phyloP scores from a whole-genome alignment of 1,139 yeast species.

The Saccharomycopsis hybrid region DNA sequence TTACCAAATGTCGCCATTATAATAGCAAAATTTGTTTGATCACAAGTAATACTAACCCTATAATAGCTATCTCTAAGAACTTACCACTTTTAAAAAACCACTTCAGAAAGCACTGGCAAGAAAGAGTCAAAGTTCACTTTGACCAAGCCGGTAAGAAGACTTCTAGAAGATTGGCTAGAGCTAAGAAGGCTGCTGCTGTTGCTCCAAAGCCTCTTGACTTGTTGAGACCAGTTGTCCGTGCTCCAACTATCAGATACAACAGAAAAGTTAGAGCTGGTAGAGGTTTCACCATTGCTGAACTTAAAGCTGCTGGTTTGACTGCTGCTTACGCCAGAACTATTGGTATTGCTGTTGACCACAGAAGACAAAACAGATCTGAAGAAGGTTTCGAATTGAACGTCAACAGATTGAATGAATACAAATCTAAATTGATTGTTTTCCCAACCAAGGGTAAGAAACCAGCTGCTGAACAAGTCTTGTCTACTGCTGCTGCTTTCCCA shows the following conservation, averaged over 20 bases:
- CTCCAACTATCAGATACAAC: conserved; percentile 98
- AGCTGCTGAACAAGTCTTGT: conserved; percentile 69
- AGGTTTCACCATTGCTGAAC: conserved; percentile 97
- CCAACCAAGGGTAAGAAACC: conserved; percentile 80
- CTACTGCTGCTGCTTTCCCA: conserved; percentile 86
- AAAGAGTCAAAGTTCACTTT: conserved; percentile 97
- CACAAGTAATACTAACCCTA: not conserved
- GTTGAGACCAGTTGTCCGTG: conserved; percentile 97
- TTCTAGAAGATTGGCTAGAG: conserved; percentile 93
- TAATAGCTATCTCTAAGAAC: conserved; percentile 91
- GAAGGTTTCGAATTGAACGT: conserved; percentile 95
- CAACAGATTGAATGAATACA: conserved; percentile 94
- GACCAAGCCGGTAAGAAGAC: conserved; percentile 99
- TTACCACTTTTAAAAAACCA: conserved; percentile 94
- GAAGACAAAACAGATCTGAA: conserved; percentile 98
- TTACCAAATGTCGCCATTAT: too few relatives aligned
- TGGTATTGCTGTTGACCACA: conserved; percentile 99
- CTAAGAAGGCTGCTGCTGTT: conserved; percentile 85
- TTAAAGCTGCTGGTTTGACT: conserved; percentile 96
- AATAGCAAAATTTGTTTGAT: not conserved
- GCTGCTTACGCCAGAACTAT: conserved; percentile 96
- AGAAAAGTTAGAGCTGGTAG: conserved; percentile 99
- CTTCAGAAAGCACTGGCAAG: conserved; percentile 99
- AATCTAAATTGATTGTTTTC: conserved; percentile 90
- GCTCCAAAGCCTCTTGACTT: conserved; percentile 98